Conservation (phyloP, 768 basidiomycete species). For the Fibroporia radiculosa region DNA sequence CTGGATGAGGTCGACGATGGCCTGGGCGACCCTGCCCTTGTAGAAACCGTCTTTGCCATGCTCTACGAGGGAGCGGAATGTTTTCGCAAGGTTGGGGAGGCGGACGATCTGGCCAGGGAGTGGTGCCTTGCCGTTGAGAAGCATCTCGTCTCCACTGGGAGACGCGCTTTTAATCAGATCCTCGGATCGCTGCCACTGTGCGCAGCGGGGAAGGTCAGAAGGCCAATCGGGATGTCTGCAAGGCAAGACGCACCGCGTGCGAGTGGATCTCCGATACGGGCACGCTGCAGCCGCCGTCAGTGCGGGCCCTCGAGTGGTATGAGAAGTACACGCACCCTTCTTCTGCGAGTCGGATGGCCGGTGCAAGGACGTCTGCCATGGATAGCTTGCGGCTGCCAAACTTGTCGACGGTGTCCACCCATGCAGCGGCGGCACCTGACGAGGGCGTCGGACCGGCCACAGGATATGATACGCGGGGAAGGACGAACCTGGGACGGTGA, state of each 20-base stretch:
- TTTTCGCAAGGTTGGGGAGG: slow-evolving; percentile 74
- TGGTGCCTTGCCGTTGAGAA: slow-evolving; percentile 78
- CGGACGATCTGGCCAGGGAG: slow-evolving; percentile 78
- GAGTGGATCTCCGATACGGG: slow-evolving; percentile 84
- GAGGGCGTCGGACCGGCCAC: slow-evolving; percentile 5
- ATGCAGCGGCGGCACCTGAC: slow-evolving; percentile 86
- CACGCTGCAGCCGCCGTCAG: slow-evolving; percentile 39
- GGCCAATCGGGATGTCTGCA: slow-evolving; percentile 1
- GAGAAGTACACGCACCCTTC: slow-evolving; percentile 52
- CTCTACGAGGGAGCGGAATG: slow-evolving; percentile 72
- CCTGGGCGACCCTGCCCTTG: slow-evolving; percentile 83
- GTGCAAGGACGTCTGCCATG: slow-evolving; percentile 68
- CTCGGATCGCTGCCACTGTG: slow-evolving; percentile 56
- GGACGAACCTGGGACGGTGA: slow-evolving; percentile 73
- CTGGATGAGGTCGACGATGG: slow-evolving; percentile 79
- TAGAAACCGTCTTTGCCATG: slow-evolving; percentile 93
- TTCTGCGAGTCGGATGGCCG: slow-evolving; percentile 88
- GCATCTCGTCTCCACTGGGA: slow-evolving; percentile 80
- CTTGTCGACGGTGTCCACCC: slow-evolving; percentile 81
- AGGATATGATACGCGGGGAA: not conserved
- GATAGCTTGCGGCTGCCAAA: slow-evolving; percentile 72
- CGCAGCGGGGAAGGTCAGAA: not conserved
- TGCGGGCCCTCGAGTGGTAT: not conserved
- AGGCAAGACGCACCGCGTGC: slow-evolving; percentile 5
- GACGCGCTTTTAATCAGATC: slow-evolving; percentile 74